phyloP scores from a whole-genome alignment of 805 yeast species.

The Kluyveromyces siamensis region DNA sequence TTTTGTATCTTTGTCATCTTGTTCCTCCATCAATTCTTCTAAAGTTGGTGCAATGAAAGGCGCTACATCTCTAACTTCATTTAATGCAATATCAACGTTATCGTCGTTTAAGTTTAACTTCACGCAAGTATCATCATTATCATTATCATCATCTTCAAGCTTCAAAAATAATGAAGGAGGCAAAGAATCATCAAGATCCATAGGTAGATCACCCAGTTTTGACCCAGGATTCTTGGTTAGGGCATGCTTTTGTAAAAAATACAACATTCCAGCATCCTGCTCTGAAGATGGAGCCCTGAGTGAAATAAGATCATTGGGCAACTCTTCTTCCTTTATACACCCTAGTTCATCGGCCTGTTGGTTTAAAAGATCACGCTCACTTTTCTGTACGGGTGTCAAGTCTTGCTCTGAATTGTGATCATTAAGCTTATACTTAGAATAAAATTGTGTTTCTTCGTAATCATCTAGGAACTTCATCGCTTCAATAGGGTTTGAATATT shows the following conservation, averaged over 20 bases:
- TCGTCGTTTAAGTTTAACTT: slow-evolving; percentile 2
- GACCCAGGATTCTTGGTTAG: slow-evolving; percentile 2
- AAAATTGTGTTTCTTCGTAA: slow-evolving; percentile 16
- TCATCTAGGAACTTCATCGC: slow-evolving; percentile 14
- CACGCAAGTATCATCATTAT: not conserved
- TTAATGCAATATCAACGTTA: slow-evolving; percentile 3
- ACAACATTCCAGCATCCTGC: slow-evolving; percentile 7
- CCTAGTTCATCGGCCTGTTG: slow-evolving; percentile 1
- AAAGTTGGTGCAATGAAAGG: slow-evolving; percentile 24
- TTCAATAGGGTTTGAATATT: slow-evolving; percentile 3
- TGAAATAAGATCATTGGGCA: not conserved
- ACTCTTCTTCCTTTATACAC: slow-evolving; percentile 7
- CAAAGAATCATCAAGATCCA: slow-evolving; percentile 2
- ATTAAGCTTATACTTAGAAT: slow-evolving; percentile 7
- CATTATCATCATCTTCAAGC: not conserved
- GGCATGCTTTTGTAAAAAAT: slow-evolving; percentile 7
- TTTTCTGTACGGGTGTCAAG: slow-evolving; percentile 1
- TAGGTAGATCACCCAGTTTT: slow-evolving; percentile 1
- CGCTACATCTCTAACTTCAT: slow-evolving; percentile 1
- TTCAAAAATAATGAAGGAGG: slow-evolving; percentile 1
- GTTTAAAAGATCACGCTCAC: not conserved
- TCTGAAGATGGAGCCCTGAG: not conserved
- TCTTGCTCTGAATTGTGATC: not conserved
- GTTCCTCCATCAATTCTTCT: slow-evolving; percentile 28
- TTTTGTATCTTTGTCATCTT: slow-evolving; percentile 10